These are phyloP conservation scores for Tricholoma saponaceum DNA, from an alignment of 768 basidiomycete genomes.

Conservation along the genomic window DNA sequence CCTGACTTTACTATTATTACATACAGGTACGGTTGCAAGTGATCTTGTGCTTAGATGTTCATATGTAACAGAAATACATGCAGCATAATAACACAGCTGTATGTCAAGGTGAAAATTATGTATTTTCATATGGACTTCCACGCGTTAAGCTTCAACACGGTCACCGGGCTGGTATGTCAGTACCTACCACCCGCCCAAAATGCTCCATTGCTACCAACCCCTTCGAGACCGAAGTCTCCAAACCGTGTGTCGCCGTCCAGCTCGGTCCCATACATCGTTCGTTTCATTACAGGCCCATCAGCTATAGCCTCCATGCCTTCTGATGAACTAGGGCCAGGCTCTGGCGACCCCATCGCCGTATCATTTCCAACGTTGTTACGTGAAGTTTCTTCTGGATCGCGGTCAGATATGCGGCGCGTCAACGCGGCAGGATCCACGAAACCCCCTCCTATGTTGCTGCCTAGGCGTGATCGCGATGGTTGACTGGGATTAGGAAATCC, in stretches of 20 bases:
- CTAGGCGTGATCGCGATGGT: conserved; percentile 35
- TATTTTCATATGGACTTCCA: not conserved
- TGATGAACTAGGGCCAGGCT: conserved; percentile 23
- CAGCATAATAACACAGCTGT: not conserved
- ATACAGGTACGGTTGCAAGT: not conserved
- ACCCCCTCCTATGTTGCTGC: conserved; percentile 23
- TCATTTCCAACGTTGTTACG: conserved; percentile 45
- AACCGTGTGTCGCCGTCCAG: conserved; percentile 79
- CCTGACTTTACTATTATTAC: too few relatives aligned
- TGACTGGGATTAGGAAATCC: conserved; percentile 39
- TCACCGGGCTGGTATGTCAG: conserved; percentile 15
- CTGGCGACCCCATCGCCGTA: conserved; percentile 37
- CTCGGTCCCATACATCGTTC: conserved; percentile 85
- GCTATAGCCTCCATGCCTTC: conserved; percentile 6
- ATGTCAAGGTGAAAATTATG: not conserved
- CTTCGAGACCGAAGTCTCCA: conserved; percentile 79
- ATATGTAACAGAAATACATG: not conserved
- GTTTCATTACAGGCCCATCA: conserved; percentile 45
- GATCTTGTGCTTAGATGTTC: not conserved
- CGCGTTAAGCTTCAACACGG: not conserved
- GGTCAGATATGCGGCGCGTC: conserved; percentile 22
- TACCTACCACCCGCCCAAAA: conserved; percentile 60
- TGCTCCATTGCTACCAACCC: conserved; percentile 53
- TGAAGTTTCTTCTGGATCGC: conserved; percentile 22
- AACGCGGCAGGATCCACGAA: conserved; percentile 39